Evolutionary conservation across 495 filamentous ascomycete genomes (phyloP), one percentile per base, ranked within the genome.

Genomic region (Penicillium silybi): DNA sequence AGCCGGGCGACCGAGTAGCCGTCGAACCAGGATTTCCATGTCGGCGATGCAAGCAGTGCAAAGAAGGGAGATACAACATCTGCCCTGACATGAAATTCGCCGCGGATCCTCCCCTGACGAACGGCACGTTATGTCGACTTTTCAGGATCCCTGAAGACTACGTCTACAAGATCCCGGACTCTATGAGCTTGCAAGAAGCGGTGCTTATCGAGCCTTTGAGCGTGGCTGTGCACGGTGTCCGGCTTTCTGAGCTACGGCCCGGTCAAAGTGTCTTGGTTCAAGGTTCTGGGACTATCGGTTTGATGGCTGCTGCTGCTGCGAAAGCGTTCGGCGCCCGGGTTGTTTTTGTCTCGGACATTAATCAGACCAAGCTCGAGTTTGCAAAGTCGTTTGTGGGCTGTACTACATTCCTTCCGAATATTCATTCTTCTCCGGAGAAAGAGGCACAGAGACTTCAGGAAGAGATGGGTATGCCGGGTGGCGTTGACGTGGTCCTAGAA

Each of bases 181-280:
- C 70, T 55, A 82, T 93, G 43, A 77, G 74, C 1, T 70, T 88
- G 26, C 86, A 91, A 65, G 88, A 93, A 65, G 89, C 86, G 35
- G 89, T 87, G 6, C 71, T 93, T 44, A 78, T 93, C 53, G 89
- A 95, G 76, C 89, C 89, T 4, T 75, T 92, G 7, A 78, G 81
- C 49, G 89, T 95, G 6, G 89, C 83, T 6, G 86, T 92, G 41
- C 86, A 90, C 64, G 85, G 90, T 42, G 75, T 79, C 39, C 79
- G 80, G 54, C 82, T 88, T 65, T 87, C 84, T 0, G 73, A 61
- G 44, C 71, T 92, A 16, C 69, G 68, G 48, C 85, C 86, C 0
- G 88, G 88, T 6, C 76, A 88, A 50, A 75, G 66, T 6, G 83
- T 92, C 2, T 79, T 92, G 1, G 81, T 92, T 9, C 89, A 90